phyloP scores from a whole-genome alignment of 1,284 basidiomycete species.

The Pyrrhoderma lamaoense region DNA sequence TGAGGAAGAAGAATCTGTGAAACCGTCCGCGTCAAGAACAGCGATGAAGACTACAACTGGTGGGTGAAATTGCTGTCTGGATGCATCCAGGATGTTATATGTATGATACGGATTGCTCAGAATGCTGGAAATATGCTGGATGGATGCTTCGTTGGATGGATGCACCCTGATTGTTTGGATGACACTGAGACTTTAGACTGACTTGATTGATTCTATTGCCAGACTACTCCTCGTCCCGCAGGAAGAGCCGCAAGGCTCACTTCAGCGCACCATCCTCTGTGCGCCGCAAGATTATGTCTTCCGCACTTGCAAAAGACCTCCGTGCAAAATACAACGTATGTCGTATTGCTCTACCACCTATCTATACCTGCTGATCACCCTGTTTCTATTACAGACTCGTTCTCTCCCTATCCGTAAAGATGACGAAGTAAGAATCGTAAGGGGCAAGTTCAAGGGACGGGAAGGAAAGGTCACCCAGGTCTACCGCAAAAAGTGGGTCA shows the following conservation, averaged over 20 bases:
- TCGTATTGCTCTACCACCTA: conserved; percentile 20
- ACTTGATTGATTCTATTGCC: background rate
- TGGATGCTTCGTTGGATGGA: too few species aligned
- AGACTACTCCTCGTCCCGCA: conserved; percentile 58
- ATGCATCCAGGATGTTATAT: too few species aligned
- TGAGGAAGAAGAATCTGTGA: too few species aligned
- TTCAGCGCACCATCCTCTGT: conserved; percentile 88
- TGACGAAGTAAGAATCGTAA: conserved; percentile 95
- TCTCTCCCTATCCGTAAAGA: conserved; percentile 97
- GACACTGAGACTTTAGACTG: too few species aligned
- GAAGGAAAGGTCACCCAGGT: conserved; percentile 98
- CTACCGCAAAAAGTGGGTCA: conserved; percentile 99
- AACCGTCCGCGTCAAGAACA: too few species aligned
- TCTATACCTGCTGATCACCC: conserved; percentile 4
- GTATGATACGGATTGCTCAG: too few species aligned
- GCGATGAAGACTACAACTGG: too few species aligned
- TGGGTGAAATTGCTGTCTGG: too few species aligned
- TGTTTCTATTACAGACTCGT: conserved; percentile 64
- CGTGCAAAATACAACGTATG: conserved; percentile 87
- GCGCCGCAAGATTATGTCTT: conserved; percentile 97
- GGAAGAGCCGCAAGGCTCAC: conserved; percentile 97
- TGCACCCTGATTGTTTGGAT: too few species aligned
- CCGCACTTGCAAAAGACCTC: conserved; percentile 93
- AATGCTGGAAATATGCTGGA: too few species aligned
- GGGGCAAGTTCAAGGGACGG: conserved; percentile 95